Evolutionary conservation across 1,284 basidiomycete species (phyloP), one percentile per base, ranked within the genome.

Genomic region (Rhodotorula sp.): DNA sequence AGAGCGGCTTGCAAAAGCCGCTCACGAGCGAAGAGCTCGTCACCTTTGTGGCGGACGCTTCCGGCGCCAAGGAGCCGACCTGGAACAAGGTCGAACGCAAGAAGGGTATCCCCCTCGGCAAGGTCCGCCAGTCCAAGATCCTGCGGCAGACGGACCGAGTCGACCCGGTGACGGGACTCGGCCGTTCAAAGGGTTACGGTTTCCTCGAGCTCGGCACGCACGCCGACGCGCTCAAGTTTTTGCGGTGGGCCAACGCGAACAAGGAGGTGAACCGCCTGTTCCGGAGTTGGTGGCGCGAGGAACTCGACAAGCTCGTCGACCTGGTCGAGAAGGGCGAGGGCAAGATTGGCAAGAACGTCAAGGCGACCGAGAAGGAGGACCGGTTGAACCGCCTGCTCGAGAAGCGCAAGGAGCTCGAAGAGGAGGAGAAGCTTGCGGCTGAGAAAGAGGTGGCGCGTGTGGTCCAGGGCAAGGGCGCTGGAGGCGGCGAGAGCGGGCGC

Each of bases 181-280:
- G 93, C 4, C 86, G 90, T 67, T 92, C 90, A 76, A 92, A 90
- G 79, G 95, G 95, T 0, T 99, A 97, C 78, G 97, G 95, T 21
- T 99, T 99, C 83, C 80, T 99, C 55, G 95, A 99, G 83, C 87
- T 97, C 86, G 84, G 87, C 52, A 86, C 83, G 38, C 95, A 97
- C 80, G 87, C 89, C 16, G 93, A 98, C 79, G 93, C 95, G 4
- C 84, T 99, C 48, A 90, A 92, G 57, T 90, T 97, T 1, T 81
- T 99, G 49, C 86, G 95, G 31, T 99, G 93, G 92, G 89, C 90
- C 23, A 99, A 99, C 83, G 95, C 92, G 79, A 95, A 95, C 79
- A 81, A 85, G 0, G 85, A 84, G 2, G 85, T 90, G 0, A 86
- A 85, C 2, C 77, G 81, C 31, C 81, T 95, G 67, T 87, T 93